Evolutionary conservation across 2,329 filamentous ascomycete species (phyloP).

Genomic region (Aureobasidium mangrovei): DNA sequence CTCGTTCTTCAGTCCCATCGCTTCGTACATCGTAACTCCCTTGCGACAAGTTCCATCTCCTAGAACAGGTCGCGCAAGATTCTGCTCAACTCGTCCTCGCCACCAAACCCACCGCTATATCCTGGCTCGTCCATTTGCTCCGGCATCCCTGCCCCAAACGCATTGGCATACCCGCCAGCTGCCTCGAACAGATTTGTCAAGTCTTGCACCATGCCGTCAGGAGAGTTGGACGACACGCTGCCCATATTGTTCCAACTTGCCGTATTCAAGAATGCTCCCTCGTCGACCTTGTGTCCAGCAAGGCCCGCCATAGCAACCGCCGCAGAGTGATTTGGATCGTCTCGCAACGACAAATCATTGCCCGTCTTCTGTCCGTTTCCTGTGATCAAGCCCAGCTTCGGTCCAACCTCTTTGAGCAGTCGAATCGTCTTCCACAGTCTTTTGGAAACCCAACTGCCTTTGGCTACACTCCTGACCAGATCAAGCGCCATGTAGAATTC

Average conservation of each 20-base stretch:
- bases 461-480: conserved; percentile 62
- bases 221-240: conserved; percentile 41
- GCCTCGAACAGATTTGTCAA: conserved; percentile 56
- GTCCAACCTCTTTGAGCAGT: conserved; percentile 62
- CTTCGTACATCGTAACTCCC: too few species aligned
- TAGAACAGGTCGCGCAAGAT: conserved; percentile 53
- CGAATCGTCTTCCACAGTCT: conserved; percentile 65
- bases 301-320: conserved; percentile 59
- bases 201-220: conserved; percentile 54
- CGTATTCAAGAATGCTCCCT: conserved; percentile 41
- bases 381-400: conserved; percentile 53
- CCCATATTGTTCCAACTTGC: conserved; percentile 18
- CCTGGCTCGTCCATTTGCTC: conserved; percentile 14
- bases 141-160: conserved; percentile 26
- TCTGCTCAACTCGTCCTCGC: conserved; percentile 51
- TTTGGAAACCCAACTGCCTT: conserved; percentile 62
- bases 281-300: conserved; percentile 53
- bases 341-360: not conserved
- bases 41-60: not conserved
- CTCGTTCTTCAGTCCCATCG: too few species aligned
- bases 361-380: conserved; percentile 23
- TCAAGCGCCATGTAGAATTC: conserved; percentile 75
- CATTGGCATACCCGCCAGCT: conserved; percentile 42
- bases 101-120: conserved; percentile 34
- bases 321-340: conserved; percentile 51